These are phyloP conservation scores for Prunus persica DNA, from an alignment of 306 rosid genomes.

Conservation along the genomic window DNA sequence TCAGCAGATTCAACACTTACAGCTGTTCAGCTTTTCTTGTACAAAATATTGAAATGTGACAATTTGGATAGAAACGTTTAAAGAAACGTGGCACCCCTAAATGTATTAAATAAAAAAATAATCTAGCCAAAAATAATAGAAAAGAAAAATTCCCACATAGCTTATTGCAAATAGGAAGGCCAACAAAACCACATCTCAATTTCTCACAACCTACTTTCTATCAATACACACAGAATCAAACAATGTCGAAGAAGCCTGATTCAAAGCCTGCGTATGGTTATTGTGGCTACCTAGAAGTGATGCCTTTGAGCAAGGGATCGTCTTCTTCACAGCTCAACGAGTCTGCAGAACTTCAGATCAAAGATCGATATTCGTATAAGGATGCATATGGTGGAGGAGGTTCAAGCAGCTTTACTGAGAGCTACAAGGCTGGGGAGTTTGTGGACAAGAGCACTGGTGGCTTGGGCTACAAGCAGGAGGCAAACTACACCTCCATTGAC, in stretches of 20 bases:
- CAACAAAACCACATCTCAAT: not conserved
- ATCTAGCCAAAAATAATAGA: too few relatives aligned
- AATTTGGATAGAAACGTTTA: too few relatives aligned
- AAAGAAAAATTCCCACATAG: too few relatives aligned
- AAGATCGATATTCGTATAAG: not conserved
- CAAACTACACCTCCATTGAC: not conserved
- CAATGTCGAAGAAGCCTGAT: not conserved
- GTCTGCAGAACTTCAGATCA: not conserved
- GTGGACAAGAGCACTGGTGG: not conserved
- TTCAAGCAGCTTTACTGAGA: not conserved
- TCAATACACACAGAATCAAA: fast-evolving
- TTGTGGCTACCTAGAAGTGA: not conserved
- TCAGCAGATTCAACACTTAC: too few relatives aligned
- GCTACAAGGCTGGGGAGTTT: not conserved
- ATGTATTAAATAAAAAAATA: too few relatives aligned
- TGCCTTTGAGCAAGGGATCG: not conserved
- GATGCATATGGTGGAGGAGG: not conserved
- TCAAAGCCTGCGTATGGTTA: not conserved
- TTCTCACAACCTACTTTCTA: too few relatives aligned
- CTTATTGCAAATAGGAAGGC: not conserved
- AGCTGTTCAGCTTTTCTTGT: too few relatives aligned
- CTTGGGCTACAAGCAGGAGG: constrained; percentile 3
- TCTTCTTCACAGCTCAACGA: not conserved
- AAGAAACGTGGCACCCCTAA: too few relatives aligned
- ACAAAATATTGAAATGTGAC: too few relatives aligned